A percentile compares a stretch with the other conserved stretches of the same genome.
Evolutionary conservation across 2,329 filamentous ascomycete species (phyloP).

Genomic region (Neurospora crassa): DNA sequence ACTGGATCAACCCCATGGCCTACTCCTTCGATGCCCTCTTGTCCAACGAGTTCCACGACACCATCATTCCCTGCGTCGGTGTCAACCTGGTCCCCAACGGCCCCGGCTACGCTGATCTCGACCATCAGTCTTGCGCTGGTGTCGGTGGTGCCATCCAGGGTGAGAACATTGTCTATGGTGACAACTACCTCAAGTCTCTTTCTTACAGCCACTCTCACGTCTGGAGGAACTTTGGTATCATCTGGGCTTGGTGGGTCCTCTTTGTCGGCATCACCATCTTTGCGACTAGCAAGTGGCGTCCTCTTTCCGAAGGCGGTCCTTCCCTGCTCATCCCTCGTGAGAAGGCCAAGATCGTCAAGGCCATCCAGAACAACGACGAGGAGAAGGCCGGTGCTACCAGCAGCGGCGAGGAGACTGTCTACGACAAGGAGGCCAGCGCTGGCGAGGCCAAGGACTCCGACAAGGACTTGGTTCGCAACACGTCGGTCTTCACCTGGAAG

Average conservation of each 20-base stretch:
- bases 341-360: conserved; percentile 42
- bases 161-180: conserved; percentile 40
- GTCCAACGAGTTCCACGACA: conserved; percentile 58
- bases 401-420: conserved; percentile 7
- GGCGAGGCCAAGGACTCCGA: conserved; percentile 1
- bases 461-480: conserved; percentile 45
- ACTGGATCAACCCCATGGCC: conserved; percentile 57
- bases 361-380: conserved; percentile 26
- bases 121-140: conserved; percentile 45
- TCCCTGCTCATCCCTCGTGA: conserved; percentile 55
- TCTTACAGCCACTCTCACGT: conserved; percentile 42
- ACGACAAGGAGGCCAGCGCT: conserved; percentile 3
- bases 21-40: conserved; percentile 62
- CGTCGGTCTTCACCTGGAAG: conserved; percentile 65
- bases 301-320: conserved; percentile 40
- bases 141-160: conserved; percentile 45
- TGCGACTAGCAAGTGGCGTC: conserved; percentile 47
- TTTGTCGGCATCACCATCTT: conserved; percentile 50
- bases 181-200: conserved; percentile 47
- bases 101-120: conserved; percentile 32
- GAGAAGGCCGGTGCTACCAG: conserved; percentile 2
- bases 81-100: conserved; percentile 42
- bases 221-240: conserved; percentile 52
- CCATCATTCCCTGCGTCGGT: conserved; percentile 41
- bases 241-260: conserved; percentile 54